phyloP scores from a whole-genome alignment of 2,329 filamentous ascomycete species.

The Endoconidiophora laricicola region DNA sequence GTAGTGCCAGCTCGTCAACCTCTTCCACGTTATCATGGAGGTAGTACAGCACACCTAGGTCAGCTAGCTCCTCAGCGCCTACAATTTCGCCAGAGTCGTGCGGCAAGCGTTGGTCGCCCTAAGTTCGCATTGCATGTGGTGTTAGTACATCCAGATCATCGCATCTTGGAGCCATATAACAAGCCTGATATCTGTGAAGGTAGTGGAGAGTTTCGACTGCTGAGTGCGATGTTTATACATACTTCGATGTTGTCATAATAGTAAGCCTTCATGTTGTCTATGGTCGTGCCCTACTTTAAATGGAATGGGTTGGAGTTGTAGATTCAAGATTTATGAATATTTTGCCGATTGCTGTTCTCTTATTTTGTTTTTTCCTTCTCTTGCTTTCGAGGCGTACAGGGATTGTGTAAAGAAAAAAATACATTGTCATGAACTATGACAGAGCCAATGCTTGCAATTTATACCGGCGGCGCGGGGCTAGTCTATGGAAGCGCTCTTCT shows the following conservation, averaged over 20 bases:
- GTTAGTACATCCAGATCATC: neutral
- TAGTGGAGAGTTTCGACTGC: neutral
- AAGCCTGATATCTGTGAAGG: neutral
- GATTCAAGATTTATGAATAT: neutral
- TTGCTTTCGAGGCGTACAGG: too few species aligned
- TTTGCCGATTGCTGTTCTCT: neutral
- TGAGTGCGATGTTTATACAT: slow-evolving; percentile 16
- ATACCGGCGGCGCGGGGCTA: neutral
- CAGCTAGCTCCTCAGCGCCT: slow-evolving; percentile 44
- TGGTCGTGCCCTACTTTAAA: neutral
- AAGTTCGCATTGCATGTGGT: slow-evolving; percentile 10
- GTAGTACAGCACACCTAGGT: slow-evolving; percentile 69
- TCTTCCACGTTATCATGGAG: slow-evolving; percentile 43
- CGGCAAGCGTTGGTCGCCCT: slow-evolving; percentile 86
- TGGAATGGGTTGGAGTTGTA: too few species aligned
- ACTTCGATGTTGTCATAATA: slow-evolving; percentile 39
- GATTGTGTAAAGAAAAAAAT: too few species aligned
- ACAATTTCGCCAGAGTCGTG: slow-evolving; percentile 72
- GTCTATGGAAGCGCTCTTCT: neutral
- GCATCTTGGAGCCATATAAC: neutral
- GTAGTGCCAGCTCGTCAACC: slow-evolving; percentile 57
- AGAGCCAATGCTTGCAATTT: neutral
- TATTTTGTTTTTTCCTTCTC: neutral
- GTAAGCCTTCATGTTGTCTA: slow-evolving; percentile 37
- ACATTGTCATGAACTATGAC: too few species aligned